These are phyloP conservation scores for Clathrus columnatus DNA, from an alignment of 768 basidiomycete species.

Conservation along the genomic window DNA sequence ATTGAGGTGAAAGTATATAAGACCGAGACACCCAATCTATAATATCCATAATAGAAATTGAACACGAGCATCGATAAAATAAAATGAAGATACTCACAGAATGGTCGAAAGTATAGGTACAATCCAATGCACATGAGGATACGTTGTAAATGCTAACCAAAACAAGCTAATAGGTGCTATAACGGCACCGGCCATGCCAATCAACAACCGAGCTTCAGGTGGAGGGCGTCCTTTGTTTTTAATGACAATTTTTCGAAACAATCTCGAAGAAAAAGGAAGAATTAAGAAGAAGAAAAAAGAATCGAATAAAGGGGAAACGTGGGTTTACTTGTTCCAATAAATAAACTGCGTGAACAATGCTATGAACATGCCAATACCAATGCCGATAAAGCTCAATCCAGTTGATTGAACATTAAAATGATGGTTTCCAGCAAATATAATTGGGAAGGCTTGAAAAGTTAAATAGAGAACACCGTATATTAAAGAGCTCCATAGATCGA, in stretches of 20 bases:
- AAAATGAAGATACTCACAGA: conserved; percentile 24
- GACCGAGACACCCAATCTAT: conserved; percentile 47
- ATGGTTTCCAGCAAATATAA: conserved; percentile 41
- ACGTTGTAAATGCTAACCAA: conserved; percentile 49
- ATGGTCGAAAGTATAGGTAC: conserved; percentile 36
- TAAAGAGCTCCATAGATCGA: conserved; percentile 52
- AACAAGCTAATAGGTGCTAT: conserved; percentile 52
- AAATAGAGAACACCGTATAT: conserved; percentile 40
- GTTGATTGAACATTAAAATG: conserved; percentile 44
- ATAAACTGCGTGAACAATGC: conserved; percentile 26
- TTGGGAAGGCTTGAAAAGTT: conserved; percentile 48
- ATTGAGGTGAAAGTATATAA: conserved; percentile 46
- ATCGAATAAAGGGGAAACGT: background rate
- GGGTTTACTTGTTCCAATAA: background rate
- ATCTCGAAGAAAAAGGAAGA: conserved; percentile 20
- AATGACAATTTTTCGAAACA: conserved; percentile 28
- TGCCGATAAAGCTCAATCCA: conserved; percentile 42
- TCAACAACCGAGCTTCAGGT: conserved; percentile 55
- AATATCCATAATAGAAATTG: background rate
- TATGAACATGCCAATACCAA: conserved; percentile 39
- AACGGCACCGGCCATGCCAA: conserved; percentile 59
- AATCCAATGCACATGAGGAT: conserved; percentile 38
- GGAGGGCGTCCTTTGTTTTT: conserved; percentile 41
- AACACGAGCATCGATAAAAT: background rate
- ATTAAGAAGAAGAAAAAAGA: background rate